These are phyloP conservation scores for Eucalyptus leucophloia DNA, from an alignment of 345 rosid species.

Conservation along the genomic window DNA sequence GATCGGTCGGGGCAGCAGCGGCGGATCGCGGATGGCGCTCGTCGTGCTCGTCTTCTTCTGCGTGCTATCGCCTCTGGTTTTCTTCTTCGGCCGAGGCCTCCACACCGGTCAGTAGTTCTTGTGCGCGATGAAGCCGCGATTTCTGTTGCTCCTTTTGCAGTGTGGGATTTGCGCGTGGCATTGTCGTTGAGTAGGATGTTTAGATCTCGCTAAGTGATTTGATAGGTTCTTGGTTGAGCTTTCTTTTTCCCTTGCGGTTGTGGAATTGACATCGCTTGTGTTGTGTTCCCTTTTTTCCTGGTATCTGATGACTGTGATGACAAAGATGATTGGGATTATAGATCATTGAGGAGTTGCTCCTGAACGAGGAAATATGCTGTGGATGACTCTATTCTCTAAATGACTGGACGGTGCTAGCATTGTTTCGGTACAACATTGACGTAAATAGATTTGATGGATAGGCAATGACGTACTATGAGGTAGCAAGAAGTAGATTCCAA, in stretches of 20 bases:
- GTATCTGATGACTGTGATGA: neutral
- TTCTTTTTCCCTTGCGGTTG: neutral
- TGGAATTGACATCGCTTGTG: neutral
- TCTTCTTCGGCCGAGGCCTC: slow-evolving; percentile 69
- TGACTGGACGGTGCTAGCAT: neutral
- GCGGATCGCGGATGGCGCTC: slow-evolving; percentile 51
- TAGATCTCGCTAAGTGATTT: neutral
- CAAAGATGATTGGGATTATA: neutral
- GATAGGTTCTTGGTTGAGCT: neutral
- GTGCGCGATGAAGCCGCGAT: neutral
- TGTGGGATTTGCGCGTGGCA: neutral
- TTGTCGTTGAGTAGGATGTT: neutral
- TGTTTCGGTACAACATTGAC: neutral
- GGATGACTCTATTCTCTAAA: neutral
- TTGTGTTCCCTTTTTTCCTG: neutral
- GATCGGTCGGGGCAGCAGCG: slow-evolving; percentile 24
- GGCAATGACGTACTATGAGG: neutral
- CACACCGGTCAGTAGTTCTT: neutral
- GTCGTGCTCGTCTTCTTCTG: slow-evolving; percentile 38
- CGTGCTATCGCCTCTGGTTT: slow-evolving; percentile 47
- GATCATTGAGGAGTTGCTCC: neutral
- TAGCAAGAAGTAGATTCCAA: neutral
- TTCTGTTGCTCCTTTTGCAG: neutral
- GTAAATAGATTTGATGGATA: neutral
- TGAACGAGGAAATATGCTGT: neutral